Evolutionary conservation across 768 basidiomycete genomes (phyloP).

Genomic region (Tremella mesenterica): DNA sequence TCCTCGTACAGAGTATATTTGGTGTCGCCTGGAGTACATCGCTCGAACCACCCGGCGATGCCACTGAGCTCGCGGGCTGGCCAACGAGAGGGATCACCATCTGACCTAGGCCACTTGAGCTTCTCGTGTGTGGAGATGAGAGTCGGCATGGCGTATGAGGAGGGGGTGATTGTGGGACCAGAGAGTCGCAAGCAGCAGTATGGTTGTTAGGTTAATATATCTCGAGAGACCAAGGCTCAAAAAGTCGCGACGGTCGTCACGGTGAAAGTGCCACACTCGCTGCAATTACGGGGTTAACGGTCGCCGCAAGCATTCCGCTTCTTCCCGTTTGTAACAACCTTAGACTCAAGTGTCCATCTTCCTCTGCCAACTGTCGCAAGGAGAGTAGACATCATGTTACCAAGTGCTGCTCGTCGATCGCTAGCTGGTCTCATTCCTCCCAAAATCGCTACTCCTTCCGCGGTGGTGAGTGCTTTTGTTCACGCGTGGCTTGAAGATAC

Average conservation of each 20-base stretch:
- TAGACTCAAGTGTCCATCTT: too few relatives aligned
- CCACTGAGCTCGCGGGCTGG: constrained; percentile 6
- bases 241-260: not conserved
- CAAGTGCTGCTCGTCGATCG: constrained; percentile 73
- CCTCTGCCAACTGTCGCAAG: too few relatives aligned
- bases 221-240: not conserved
- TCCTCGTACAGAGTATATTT: constrained; percentile 26
- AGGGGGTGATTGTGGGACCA: not conserved
- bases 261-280: not conserved
- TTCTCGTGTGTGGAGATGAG: constrained; percentile 11
- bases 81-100: constrained; percentile 18
- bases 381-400: constrained; percentile 72
- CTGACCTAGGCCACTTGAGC: constrained; percentile 29
- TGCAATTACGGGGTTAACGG: not conserved
- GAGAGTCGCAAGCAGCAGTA: not conserved
- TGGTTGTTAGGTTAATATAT: not conserved
- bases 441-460: constrained; percentile 84
- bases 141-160: not conserved
- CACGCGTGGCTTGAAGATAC: not conserved
- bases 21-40: constrained; percentile 1
- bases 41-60: constrained; percentile 9
- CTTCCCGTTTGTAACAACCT: not conserved
- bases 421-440: constrained; percentile 81
- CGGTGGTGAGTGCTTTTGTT: constrained; percentile 57
- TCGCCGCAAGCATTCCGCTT: not conserved